phyloP scores from a whole-genome alignment of 179 eudicot genomes.

The Gypsophila paniculata region DNA sequence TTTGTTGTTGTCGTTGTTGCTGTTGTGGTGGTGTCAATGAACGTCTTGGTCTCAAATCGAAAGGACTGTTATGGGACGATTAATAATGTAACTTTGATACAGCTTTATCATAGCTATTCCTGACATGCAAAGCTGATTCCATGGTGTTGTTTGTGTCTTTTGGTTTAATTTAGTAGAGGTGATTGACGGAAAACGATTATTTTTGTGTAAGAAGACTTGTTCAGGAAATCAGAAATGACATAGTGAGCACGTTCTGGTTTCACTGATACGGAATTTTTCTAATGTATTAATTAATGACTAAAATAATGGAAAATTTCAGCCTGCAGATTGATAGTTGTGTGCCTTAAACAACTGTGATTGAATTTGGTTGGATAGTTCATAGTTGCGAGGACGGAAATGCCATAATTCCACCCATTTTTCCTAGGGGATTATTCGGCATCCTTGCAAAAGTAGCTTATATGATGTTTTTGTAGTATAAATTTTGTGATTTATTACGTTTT shows the following conservation, averaged over 20 bases:
- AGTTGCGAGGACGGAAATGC: slow-evolving; percentile 10
- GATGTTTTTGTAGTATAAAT: slow-evolving; percentile 8
- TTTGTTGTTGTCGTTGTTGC: too few species aligned
- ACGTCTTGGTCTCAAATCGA: neutral
- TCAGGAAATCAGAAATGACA: slow-evolving; percentile 23
- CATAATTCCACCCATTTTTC: neutral
- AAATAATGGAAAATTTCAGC: slow-evolving; percentile 5
- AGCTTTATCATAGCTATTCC: slow-evolving; percentile 21
- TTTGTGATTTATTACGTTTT: slow-evolving; percentile 5
- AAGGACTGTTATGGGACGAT: neutral
- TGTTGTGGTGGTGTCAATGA: neutral
- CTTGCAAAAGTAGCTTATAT: neutral
- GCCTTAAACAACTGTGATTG: slow-evolving; percentile 16
- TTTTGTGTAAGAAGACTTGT: slow-evolving; percentile 11
- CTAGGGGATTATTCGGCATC: neutral
- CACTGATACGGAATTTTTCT: slow-evolving; percentile 1
- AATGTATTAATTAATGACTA: neutral
- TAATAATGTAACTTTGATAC: slow-evolving; percentile 11
- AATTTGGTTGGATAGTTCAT: slow-evolving; percentile 9
- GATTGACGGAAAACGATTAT: slow-evolving; percentile 12
- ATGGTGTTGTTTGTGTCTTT: neutral
- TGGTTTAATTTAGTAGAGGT: neutral
- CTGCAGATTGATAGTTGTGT: slow-evolving; percentile 20
- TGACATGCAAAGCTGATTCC: slow-evolving; percentile 20
- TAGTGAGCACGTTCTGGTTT: slow-evolving; percentile 30